A percentile compares a stretch with the other conserved stretches of the same genome.
These are phyloP conservation scores for Lophiotrema nucula DNA, from an alignment of 495 filamentous ascomycete species.

Conservation along the genomic window DNA sequence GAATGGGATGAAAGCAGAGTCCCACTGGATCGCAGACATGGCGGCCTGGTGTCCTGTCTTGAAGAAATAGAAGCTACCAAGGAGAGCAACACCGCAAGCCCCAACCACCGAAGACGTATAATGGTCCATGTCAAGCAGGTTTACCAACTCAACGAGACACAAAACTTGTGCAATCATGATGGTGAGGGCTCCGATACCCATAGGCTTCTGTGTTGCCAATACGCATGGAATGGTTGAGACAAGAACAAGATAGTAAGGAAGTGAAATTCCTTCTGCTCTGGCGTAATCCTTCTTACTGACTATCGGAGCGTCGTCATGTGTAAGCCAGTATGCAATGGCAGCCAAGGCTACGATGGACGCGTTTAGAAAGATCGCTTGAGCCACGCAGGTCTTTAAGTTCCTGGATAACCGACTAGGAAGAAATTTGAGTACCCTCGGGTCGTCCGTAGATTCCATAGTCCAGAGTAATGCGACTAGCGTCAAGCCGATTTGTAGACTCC, in stretches of 20 bases:
- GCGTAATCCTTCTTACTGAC: too few species aligned
- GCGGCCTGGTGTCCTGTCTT: conserved; percentile 96
- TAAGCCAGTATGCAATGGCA: too few species aligned
- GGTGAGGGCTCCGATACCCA: conserved; percentile 82
- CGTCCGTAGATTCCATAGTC: conserved; percentile 86
- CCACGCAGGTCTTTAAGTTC: conserved; percentile 69
- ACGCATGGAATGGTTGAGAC: conserved; percentile 82
- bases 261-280: conserved; percentile 42
- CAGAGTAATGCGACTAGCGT: conserved; percentile 78
- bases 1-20: conserved; percentile 90
- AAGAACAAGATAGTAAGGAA: conserved; percentile 67
- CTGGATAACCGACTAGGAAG: conserved; percentile 64
- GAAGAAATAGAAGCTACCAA: conserved; percentile 93
- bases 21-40: conserved; percentile 89
- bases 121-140: conserved; percentile 73
- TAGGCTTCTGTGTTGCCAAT: conserved; percentile 84
- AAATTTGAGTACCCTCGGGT: conserved; percentile 72
- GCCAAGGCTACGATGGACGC: conserved; percentile 47
- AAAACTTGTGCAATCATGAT: conserved; percentile 82
- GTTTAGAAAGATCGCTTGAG: conserved; percentile 67
- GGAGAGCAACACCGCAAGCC: conserved; percentile 75
- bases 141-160: conserved; percentile 80
- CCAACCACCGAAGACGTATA: conserved; percentile 71
- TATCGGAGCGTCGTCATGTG: too few species aligned
- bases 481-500: conserved; percentile 75